Conservation (phyloP, 768 basidiomycete species). For the Coprinellus micaceus region DNA sequence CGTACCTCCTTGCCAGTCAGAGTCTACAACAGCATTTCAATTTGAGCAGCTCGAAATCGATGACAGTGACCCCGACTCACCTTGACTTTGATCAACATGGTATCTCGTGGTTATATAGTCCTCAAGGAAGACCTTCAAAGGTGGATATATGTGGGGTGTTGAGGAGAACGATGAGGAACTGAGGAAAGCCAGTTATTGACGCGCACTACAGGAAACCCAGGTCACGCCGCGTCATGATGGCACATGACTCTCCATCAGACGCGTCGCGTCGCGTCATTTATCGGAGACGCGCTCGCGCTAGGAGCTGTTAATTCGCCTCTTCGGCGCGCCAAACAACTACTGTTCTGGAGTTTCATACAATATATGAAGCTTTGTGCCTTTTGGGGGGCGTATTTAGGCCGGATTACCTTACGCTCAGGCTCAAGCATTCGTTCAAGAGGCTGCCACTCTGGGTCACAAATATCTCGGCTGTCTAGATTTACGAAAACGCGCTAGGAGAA, state of each 20-base stretch:
- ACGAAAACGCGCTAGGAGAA: too few relatives aligned
- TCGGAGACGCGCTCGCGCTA: too few relatives aligned
- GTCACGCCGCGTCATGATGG: conserved; percentile 3
- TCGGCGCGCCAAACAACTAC: too few relatives aligned
- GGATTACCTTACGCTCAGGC: too few relatives aligned
- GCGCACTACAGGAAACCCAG: not conserved
- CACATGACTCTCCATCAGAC: conserved; percentile 1
- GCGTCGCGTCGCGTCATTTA: not conserved
- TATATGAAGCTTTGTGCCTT: too few relatives aligned
- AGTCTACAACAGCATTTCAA: conserved; percentile 48
- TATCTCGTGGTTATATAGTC: not conserved
- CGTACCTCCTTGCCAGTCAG: conserved; percentile 94
- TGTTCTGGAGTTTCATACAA: too few relatives aligned
- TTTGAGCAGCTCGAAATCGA: conserved; percentile 7
- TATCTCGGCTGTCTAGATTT: too few relatives aligned
- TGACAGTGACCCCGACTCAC: conserved; percentile 31
- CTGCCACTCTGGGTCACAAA: too few relatives aligned
- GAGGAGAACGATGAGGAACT: not conserved
- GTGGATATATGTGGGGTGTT: not conserved
- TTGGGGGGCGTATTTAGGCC: too few relatives aligned
- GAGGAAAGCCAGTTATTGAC: not conserved
- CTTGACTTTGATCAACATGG: conserved; percentile 91
- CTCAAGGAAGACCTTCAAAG: not conserved
- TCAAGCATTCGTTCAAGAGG: too few relatives aligned
- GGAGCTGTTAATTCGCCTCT: too few relatives aligned